Base-by-base conservation (phyloP, 495 filamentous ascomycete genomes). In the Cudoniella acicularis region DNA sequence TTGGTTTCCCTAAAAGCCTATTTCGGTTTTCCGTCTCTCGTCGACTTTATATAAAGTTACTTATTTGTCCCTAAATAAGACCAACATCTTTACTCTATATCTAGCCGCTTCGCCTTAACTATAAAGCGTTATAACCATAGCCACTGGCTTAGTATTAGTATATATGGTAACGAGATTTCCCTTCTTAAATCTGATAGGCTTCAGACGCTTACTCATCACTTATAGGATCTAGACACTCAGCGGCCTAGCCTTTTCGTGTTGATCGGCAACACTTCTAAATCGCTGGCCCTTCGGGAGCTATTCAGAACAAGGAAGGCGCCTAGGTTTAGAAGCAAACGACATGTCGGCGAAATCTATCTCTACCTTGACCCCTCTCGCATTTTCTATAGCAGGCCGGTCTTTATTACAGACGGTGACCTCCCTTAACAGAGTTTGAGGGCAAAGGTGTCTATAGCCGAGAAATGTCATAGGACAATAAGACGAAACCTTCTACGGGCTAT, bases 201-300 rank as follows among this genome's bases (percentile, higher is more conserved):
- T n/a, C n/a, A n/a, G n/a, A n/a, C n/a, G n/a, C n/a, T n/a, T n/a
- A n/a, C n/a, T n/a, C n/a, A n/a, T n/a, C n/a, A n/a, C n/a, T n/a
- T n/a, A n/a, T n/a, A n/a, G n/a, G n/a, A n/a, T n/a, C n/a, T n/a
- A n/a, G n/a, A n/a, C n/a, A n/a, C 43, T 9, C 58, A 61, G 24
- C 46, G 41, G 21, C 58, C 58, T 2, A 55, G 51, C 22, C 59
- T 62, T 24, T 42, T 62, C n/a, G 23, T 62, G 3, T 20, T 60
- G 9, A 50, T 59, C 57, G 56, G 63, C 22, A 62, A 62, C 52
- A 49, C 13, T 41, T 55, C 47, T 22, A 65, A 65, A 42, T 21
- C 49, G 27, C n/a, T 47, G 16, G 63, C 63, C 22, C 57, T 65
- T 41, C 47, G 49, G 27, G 55, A 57, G n/a, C 24, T 57, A n/a